Conservation (phyloP, 2,329 filamentous ascomycete species). For the Incumbomyces delicatus region DNA sequence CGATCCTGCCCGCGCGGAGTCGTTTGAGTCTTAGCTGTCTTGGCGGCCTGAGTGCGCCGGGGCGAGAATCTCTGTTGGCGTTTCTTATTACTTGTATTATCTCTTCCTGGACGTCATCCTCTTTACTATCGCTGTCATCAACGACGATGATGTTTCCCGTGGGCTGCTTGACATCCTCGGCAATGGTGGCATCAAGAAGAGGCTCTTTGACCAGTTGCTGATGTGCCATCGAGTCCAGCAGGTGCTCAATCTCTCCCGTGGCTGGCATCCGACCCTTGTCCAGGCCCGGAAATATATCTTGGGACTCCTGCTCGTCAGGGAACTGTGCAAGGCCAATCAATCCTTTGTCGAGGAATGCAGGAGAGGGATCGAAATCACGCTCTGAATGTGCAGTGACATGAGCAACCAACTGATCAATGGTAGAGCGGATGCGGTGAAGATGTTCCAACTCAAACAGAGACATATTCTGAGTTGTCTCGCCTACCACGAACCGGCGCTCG, state of each 20-base stretch:
- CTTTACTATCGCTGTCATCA: background rate
- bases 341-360: background rate
- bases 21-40: background rate
- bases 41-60: background rate
- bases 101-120: background rate
- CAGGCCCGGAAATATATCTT: too few relatives aligned
- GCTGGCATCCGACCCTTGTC: too few relatives aligned
- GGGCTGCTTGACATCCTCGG: background rate
- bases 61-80: background rate
- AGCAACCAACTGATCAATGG: background rate
- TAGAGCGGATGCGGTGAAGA: background rate
- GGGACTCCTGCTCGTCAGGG: too few relatives aligned
- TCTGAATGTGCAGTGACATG: background rate
- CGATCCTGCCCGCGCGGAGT: background rate
- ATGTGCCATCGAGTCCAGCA: too few relatives aligned
- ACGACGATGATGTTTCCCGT: background rate
- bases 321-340: background rate
- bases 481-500: constrained; percentile 17
- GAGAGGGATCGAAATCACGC: background rate
- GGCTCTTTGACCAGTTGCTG: too few relatives aligned
- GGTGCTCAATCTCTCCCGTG: too few relatives aligned
- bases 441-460: constrained; percentile 12
- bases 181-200: background rate
- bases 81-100: background rate
- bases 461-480: constrained; percentile 10